Percentiles rank a stretch among this genome's conserved stretches.
phyloP scores from a whole-genome alignment of 163 green algal genomes.

The Scenedesmus sp. region DNA sequence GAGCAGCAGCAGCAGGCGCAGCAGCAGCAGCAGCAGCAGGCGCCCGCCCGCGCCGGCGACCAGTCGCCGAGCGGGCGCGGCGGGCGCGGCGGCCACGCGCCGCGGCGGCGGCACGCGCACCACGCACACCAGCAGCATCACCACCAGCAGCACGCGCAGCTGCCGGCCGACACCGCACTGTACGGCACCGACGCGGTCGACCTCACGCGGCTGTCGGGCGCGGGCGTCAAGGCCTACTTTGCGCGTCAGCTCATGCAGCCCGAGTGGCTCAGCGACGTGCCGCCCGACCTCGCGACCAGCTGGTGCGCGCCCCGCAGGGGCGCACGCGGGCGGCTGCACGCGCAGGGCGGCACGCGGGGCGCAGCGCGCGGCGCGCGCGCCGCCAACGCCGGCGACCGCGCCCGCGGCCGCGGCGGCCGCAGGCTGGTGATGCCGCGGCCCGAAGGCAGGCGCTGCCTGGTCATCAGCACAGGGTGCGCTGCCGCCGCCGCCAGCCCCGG shows the following conservation, averaged over 20 bases:
- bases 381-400: no score
- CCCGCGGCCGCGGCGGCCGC: conserved; percentile 1
- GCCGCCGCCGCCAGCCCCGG: no score
- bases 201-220: neutral
- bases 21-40: conserved; percentile 1
- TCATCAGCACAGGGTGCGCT: conserved; percentile 69
- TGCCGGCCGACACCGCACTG: conserved; percentile 9
- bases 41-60: neutral
- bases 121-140: no score
- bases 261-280: conserved; percentile 91
- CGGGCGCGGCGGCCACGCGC: no score
- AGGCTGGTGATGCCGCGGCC: conserved; percentile 85
- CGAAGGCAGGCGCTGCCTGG: conserved; percentile 85
- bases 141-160: conserved; percentile 9
- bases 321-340: neutral
- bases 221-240: conserved; percentile 50
- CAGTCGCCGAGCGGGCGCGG: neutral
- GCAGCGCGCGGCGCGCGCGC: no score
- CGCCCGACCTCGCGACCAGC: conserved; percentile 66
- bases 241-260: conserved; percentile 84
- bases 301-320: conserved; percentile 63
- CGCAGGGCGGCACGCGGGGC: no score
- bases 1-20: neutral
- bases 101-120: no score
- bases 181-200: conserved; percentile 19